Evolutionary conservation across 2,329 filamentous ascomycete species (phyloP).

Genomic region (Clonostachys rhizophaga): DNA sequence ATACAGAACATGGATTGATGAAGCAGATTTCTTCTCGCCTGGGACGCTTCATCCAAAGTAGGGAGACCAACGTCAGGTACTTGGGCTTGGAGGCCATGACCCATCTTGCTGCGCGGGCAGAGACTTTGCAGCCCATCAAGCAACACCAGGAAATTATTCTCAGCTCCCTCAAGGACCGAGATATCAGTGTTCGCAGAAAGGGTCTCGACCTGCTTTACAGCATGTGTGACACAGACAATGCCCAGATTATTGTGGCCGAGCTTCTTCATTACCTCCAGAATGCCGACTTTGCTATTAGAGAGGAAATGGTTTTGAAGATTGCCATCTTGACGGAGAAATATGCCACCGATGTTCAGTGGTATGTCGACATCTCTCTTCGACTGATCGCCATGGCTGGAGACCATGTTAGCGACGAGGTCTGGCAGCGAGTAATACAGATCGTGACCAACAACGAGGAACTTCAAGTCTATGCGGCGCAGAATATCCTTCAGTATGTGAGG

Average conservation of each 20-base stretch:
- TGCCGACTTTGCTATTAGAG: constrained; percentile 94
- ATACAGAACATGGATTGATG: constrained; percentile 92
- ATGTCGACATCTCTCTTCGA: constrained; percentile 93
- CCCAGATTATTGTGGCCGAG: constrained; percentile 88
- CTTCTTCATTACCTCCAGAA: constrained; percentile 92
- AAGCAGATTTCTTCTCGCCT: constrained; percentile 88
- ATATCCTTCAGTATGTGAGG: constrained; percentile 88
- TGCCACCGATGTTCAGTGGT: constrained; percentile 97
- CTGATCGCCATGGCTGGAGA: constrained; percentile 96
- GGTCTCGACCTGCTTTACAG: constrained; percentile 95
- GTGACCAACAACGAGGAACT: constrained; percentile 99
- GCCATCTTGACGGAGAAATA: constrained; percentile 98
- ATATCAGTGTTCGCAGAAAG: constrained; percentile 95
- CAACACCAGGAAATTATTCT: constrained; percentile 96
- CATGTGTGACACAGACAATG: constrained; percentile 98
- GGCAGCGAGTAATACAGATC: constrained; percentile 98
- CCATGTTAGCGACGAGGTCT: constrained; percentile 97
- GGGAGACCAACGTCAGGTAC: constrained; percentile 96
- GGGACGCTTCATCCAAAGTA: constrained; percentile 92
- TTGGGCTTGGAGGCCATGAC: constrained; percentile 97
- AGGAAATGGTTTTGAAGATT: constrained; percentile 99
- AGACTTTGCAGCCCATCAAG: constrained; percentile 95
- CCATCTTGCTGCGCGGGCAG: constrained; percentile 87
- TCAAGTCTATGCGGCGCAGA: constrained; percentile 92
- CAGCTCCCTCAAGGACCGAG: constrained; percentile 86